Evolutionary conservation across 192 early-diverging fungal genomes (phyloP).

Genomic region (Coemansia sp.): DNA sequence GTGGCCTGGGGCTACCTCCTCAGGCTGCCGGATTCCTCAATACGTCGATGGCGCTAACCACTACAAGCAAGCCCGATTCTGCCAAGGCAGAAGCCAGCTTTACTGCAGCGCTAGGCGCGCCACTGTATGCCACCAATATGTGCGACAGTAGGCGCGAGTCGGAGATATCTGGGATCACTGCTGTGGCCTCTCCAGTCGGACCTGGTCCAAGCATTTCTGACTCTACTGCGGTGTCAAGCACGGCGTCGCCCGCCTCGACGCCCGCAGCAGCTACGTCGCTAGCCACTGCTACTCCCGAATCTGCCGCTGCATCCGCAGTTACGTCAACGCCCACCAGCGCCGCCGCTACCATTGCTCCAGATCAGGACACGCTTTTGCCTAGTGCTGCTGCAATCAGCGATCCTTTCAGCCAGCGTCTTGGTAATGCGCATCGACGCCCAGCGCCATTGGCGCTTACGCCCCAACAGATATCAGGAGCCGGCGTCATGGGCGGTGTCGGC

Average conservation of each 20-base stretch:
- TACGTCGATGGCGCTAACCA: neutral
- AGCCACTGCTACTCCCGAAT: neutral
- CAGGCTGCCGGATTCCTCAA: neutral
- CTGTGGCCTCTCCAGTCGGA: constrained; percentile 44
- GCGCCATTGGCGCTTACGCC: constrained; percentile 31
- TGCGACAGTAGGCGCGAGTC: constrained; percentile 53
- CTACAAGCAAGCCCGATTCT: neutral
- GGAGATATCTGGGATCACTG: constrained; percentile 48
- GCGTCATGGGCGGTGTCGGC: neutral
- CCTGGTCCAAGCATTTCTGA: constrained; percentile 14
- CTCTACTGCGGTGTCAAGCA: constrained; percentile 22
- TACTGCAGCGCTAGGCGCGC: constrained; percentile 13
- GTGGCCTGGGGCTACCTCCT: constrained; percentile 4
- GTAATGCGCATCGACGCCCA: constrained; percentile 20
- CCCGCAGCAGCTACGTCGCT: constrained; percentile 17
- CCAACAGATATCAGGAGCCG: constrained; percentile 6
- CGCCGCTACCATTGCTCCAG: neutral
- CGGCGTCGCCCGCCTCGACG: constrained; percentile 27
- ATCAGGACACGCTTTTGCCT: constrained; percentile 2
- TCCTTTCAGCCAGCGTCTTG: neutral
- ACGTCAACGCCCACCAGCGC: neutral
- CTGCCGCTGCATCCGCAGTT: neutral
- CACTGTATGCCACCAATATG: constrained; percentile 44
- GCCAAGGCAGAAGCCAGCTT: constrained; percentile 6
- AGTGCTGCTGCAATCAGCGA: neutral